phyloP scores from a whole-genome alignment of 2,329 filamentous ascomycete genomes.

The Curvularia spicifera region DNA sequence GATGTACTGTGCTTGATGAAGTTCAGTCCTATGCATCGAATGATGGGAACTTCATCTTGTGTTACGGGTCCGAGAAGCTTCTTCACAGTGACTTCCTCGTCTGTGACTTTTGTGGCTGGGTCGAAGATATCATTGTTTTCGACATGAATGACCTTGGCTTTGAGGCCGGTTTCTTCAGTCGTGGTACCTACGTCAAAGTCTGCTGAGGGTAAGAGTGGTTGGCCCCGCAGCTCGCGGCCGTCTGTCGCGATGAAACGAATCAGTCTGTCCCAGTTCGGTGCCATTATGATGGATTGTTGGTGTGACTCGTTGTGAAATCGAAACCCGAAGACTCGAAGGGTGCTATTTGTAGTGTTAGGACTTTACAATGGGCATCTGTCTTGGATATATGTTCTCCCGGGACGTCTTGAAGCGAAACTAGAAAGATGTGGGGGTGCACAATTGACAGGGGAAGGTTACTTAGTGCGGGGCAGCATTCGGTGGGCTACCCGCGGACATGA shows the following conservation, averaged over 20 bases:
- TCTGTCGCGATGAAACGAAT: constrained; percentile 63
- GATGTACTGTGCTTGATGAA: constrained; percentile 62
- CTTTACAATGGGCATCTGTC: neutral
- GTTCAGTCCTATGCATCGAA: constrained; percentile 66
- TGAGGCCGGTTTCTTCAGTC: constrained; percentile 56
- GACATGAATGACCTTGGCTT: constrained; percentile 59
- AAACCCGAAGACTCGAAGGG: neutral
- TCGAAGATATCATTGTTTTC: constrained; percentile 59
- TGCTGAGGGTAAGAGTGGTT: constrained; percentile 56
- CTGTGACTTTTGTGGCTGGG: constrained; percentile 58
- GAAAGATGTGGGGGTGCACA: constrained; percentile 25
- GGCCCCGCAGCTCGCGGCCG: constrained; percentile 58
- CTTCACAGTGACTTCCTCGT: constrained; percentile 62
- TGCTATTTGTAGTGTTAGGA: neutral
- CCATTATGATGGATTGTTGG: constrained; percentile 17
- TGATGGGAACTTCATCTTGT: constrained; percentile 59
- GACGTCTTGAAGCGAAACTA: constrained; percentile 18
- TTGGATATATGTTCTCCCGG: constrained; percentile 33
- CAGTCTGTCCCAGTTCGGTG: constrained; percentile 57
- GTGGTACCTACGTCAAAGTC: constrained; percentile 60
- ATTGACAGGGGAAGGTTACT: constrained; percentile 7
- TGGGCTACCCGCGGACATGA: neutral
- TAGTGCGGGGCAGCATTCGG: constrained; percentile 9
- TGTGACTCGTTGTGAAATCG: neutral
- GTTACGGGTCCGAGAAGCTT: constrained; percentile 61